Conservation (phyloP, 1,284 basidiomycete species). For the Cryptococcus maquisensis region DNA sequence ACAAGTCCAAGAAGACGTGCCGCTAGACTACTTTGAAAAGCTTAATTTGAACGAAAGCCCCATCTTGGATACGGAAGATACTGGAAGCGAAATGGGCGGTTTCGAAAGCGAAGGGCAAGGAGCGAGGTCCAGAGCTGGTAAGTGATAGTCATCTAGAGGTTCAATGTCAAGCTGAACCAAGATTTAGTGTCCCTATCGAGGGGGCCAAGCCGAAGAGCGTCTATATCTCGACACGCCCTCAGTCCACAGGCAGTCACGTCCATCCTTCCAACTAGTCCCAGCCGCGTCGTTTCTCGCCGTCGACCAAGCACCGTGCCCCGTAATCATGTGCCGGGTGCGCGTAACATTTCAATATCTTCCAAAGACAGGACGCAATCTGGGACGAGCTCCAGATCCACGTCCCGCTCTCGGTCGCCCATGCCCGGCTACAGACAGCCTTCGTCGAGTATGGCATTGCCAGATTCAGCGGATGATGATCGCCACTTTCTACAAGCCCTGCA, state of each 20-base stretch:
- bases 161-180: not conserved
- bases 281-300: slow-evolving; percentile 21
- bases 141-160: not conserved
- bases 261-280: slow-evolving; percentile 35
- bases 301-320: slow-evolving; percentile 39
- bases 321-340: slow-evolving; percentile 52
- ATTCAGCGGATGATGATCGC: slow-evolving; percentile 25
- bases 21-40: slow-evolving; percentile 42
- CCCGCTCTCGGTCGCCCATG: slow-evolving; percentile 89
- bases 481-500: slow-evolving; percentile 80
- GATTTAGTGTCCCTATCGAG: slow-evolving; percentile 22
- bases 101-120: slow-evolving; percentile 15
- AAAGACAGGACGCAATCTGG: slow-evolving; percentile 59
- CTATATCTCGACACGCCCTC: slow-evolving; percentile 30
- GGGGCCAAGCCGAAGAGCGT: slow-evolving; percentile 36
- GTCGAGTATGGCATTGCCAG: slow-evolving; percentile 52
- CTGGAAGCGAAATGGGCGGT: slow-evolving; percentile 31
- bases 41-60: slow-evolving; percentile 37
- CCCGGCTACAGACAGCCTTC: slow-evolving; percentile 60
- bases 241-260: slow-evolving; percentile 31
- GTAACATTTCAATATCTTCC: slow-evolving; percentile 67
- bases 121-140: slow-evolving; percentile 20
- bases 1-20: slow-evolving; percentile 18
- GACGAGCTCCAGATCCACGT: slow-evolving; percentile 89
- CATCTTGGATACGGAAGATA: slow-evolving; percentile 34